phyloP scores from a whole-genome alignment of 805 yeast species.

The Cyberlindnera suaveolens region DNA sequence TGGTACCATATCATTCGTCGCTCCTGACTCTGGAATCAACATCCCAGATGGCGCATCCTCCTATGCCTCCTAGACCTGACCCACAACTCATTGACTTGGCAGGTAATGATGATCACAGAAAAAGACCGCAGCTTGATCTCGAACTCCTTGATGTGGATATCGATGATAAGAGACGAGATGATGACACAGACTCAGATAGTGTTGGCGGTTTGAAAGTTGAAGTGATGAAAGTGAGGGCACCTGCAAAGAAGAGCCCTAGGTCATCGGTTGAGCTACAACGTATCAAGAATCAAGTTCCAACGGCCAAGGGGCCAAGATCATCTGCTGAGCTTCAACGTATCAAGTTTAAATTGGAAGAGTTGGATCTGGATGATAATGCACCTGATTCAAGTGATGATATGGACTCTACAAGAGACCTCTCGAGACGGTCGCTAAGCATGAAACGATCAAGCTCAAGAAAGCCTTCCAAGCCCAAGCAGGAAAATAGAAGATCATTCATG shows the following conservation, averaged over 20 bases:
- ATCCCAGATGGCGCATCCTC: constrained; percentile 3
- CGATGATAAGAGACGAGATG: constrained; percentile 3
- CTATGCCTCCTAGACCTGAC: constrained; percentile 3
- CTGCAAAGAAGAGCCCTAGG: not conserved
- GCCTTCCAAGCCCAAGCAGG: constrained; percentile 10
- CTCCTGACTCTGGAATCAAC: not conserved
- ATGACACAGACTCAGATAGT: constrained; percentile 12
- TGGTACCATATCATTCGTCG: too few species aligned
- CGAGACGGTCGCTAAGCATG: constrained; percentile 14
- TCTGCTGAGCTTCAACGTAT: constrained; percentile 12
- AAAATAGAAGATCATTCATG: constrained; percentile 1
- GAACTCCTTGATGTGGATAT: constrained; percentile 15
- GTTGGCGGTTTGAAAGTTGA: constrained; percentile 19
- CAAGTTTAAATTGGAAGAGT: constrained; percentile 17
- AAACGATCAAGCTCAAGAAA: constrained; percentile 10
- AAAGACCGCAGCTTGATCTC: constrained; percentile 15
- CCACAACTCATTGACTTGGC: constrained; percentile 13
- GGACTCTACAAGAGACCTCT: constrained; percentile 1
- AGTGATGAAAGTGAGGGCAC: constrained; percentile 12
- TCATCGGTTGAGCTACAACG: constrained; percentile 10
- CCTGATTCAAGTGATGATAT: constrained; percentile 1
- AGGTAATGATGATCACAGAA: constrained; percentile 4
- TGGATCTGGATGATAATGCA: constrained; percentile 12
- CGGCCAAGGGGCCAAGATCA: not conserved
- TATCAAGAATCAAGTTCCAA: constrained; percentile 3